Base-by-base conservation (phyloP, 148 eudicot species). In the Polygonum aviculare region DNA sequence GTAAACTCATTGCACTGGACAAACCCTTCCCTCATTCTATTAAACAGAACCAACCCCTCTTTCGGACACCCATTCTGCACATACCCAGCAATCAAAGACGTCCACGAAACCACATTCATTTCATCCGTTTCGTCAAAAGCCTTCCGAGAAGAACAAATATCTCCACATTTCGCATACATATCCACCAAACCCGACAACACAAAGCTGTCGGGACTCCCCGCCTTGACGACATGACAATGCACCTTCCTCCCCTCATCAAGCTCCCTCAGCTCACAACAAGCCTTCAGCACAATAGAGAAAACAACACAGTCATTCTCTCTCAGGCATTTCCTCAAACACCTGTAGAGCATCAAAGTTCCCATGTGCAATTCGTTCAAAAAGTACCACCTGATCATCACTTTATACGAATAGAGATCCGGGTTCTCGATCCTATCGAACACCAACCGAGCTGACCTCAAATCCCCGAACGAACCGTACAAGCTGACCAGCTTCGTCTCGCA, bases 311-410 rank as follows among this genome's bases (percentile, higher is more conserved):
- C 94, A 45, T 67, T 39, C 62, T 86, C 89, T 45, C 75, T 86
- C 9, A 90, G 82, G 73, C 87, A 79, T 80, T 82, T 83, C 83
- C 85, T 83, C 94, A 87, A 76, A 83, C 88, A 78, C 51, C 22
- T 83, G 76, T 88, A 91, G 63, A 87, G 79, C 87, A 41, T 41
- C 78, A 93, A 77, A 22, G 87, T 79, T 15, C 88, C 91, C 7
- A 6, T 22, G 65, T 91, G 82, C 78, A 82, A 52, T 15, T 90
- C 90, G 78, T 85, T 87, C 79, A 91, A 63, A 71, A 88, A 88
- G 40, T 88, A 92, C 91, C 93, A 88, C 79, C 97, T 90, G 41
- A 92, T 83, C 97, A 92, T 90, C 77, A 81, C 91, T 83, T 90
- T 92, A 78, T 71, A 90, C 0, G 88, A 80, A 73, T 74, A 86